phyloP scores from a whole-genome alignment of 2,329 filamentous ascomycete species.

The Tolypocladium tundrense region DNA sequence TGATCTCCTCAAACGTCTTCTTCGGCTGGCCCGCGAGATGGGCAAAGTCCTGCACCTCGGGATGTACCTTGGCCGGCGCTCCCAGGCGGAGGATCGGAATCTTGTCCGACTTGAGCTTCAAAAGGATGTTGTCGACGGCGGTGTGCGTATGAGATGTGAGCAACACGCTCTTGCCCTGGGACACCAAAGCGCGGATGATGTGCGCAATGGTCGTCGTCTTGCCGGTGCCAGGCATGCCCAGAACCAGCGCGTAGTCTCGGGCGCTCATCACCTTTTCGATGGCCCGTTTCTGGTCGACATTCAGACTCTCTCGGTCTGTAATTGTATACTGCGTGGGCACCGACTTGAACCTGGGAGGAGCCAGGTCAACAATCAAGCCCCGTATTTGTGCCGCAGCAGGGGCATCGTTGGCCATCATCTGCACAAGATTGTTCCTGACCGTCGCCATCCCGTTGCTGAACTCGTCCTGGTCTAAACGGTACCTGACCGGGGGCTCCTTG shows the following conservation, averaged over 20 bases:
- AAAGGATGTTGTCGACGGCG: slow-evolving; percentile 92
- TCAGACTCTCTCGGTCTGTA: slow-evolving; percentile 57
- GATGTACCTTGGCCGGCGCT: slow-evolving; percentile 74
- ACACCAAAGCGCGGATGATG: slow-evolving; percentile 83
- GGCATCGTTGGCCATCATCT: slow-evolving; percentile 74
- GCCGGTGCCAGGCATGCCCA: slow-evolving; percentile 96
- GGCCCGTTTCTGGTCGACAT: slow-evolving; percentile 75
- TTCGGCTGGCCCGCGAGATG: slow-evolving; percentile 66
- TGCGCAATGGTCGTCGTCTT: slow-evolving; percentile 98
- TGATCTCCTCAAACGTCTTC: slow-evolving; percentile 72
- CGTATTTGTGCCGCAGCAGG: slow-evolving; percentile 64
- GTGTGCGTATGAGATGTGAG: slow-evolving; percentile 95
- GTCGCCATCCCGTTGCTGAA: slow-evolving; percentile 97
- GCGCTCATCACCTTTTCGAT: slow-evolving; percentile 95
- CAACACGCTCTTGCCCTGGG: slow-evolving; percentile 84
- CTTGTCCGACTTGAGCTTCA: slow-evolving; percentile 75
- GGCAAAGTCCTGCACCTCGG: slow-evolving; percentile 77
- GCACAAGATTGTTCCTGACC: slow-evolving; percentile 85
- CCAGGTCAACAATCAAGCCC: slow-evolving; percentile 68
- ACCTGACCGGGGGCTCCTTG: slow-evolving; percentile 50
- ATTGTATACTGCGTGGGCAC: slow-evolving; percentile 53
- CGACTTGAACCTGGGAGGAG: slow-evolving; percentile 62
- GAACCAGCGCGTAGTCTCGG: slow-evolving; percentile 88
- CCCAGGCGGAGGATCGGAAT: slow-evolving; percentile 80
- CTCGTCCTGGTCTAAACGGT: slow-evolving; percentile 92